phyloP scores from a whole-genome alignment of 2,329 filamentous ascomycete species.

The Diaporthe aspalathi region DNA sequence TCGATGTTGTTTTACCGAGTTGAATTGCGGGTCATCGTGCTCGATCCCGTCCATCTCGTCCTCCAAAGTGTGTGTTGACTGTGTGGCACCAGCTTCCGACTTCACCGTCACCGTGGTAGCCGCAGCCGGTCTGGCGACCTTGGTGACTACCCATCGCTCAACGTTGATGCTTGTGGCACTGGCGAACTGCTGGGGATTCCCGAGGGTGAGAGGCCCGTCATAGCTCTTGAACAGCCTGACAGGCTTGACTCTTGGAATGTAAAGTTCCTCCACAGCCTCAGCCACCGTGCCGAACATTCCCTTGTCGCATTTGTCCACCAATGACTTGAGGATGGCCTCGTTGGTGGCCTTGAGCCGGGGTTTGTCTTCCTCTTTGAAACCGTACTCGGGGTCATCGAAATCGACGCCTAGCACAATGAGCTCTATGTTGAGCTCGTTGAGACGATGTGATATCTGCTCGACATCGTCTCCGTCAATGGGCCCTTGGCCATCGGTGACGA shows the following conservation, averaged over 20 bases:
- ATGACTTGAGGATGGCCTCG: constrained; percentile 72
- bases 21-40: constrained; percentile 61
- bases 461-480: constrained; percentile 78
- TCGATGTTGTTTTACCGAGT: constrained; percentile 79
- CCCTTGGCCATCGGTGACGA: constrained; percentile 85
- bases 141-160: constrained; percentile 90
- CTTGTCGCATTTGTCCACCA: constrained; percentile 74
- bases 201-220: constrained; percentile 82
- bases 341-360: constrained; percentile 77
- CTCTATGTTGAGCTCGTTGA: constrained; percentile 82
- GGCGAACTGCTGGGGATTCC: constrained; percentile 78
- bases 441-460: constrained; percentile 75
- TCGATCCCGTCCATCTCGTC: constrained; percentile 63
- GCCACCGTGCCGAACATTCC: constrained; percentile 86
- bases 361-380: constrained; percentile 93
- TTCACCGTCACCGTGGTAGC: constrained; percentile 80
- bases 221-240: constrained; percentile 82
- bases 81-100: constrained; percentile 59
- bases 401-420: constrained; percentile 87
- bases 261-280: constrained; percentile 84
- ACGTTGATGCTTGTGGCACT: constrained; percentile 85
- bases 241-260: constrained; percentile 79
- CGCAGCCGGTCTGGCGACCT: constrained; percentile 77
- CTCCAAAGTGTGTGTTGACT: constrained; percentile 62
- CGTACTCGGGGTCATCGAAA: constrained; percentile 91